Evolutionary conservation across 2,329 filamentous ascomycete species (phyloP), one percentile per base, ranked within the genome.

Genomic region (Claviceps sp.): DNA sequence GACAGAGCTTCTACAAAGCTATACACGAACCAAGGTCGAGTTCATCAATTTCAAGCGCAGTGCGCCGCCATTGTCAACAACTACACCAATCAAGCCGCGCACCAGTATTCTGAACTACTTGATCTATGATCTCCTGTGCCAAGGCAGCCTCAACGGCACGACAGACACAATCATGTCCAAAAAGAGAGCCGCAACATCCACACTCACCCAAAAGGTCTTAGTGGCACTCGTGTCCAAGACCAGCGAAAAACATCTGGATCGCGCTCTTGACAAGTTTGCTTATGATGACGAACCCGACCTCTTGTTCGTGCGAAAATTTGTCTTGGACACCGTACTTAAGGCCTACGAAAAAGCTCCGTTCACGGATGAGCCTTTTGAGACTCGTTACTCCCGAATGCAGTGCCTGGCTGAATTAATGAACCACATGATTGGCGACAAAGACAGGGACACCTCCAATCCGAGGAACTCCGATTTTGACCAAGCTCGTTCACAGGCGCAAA

Each of bases 11-110:
- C 74, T 98, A 14, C 83, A 86, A 52, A 94, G 86, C 61, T 98
- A 97, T 70, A 95, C 89, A 59, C 83, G 89, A 50, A 88, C 89
- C 8, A 99, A 99, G 74, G 81, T 98, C 44, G 94, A 98, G 64
- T 97, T 99, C 64, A 96, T 99, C 72, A 97, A 96, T 66, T 98
- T 96, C 71, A 97, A 94, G 58, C 84, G 91, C 54, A 95, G 90
- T 62, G 85, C 88, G 6, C 86, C 89, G 50, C 88, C 91, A 46
- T 78, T 88, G 45, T 84, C 88, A 59, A 84, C 84, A 11, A 83
- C 82, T 50, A 97, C 93, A 1, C 93, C 93, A 5, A 90, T 94
- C 16, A 97, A 97, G 67, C 93, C 93, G 52, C 83, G 93, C 42
- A 90, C 91, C 11, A 89, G 86, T 56, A 85, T 97, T 44, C 73